Evolutionary conservation across 2,329 filamentous ascomycete species (phyloP).

Genomic region (Colletotrichum sublineola): DNA sequence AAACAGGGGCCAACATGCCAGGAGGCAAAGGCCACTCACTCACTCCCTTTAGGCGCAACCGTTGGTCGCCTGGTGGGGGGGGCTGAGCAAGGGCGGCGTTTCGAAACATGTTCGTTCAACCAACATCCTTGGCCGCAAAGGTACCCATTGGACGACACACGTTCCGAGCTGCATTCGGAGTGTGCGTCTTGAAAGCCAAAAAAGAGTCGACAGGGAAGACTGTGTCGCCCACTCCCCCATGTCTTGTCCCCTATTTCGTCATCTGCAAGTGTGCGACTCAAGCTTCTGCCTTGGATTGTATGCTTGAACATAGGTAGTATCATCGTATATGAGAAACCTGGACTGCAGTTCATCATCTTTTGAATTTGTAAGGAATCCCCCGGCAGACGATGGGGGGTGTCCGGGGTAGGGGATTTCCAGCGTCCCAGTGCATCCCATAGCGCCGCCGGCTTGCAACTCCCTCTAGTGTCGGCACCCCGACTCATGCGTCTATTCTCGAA

Average conservation of each 20-base stretch:
- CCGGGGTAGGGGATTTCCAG: neutral
- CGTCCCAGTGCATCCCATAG: neutral
- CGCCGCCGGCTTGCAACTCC: neutral
- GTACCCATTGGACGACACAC: constrained; percentile 33
- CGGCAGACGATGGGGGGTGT: neutral
- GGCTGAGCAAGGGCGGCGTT: constrained; percentile 35
- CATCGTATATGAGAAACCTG: neutral
- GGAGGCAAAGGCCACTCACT: neutral
- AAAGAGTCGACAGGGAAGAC: neutral
- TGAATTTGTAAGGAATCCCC: neutral
- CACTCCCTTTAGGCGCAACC: constrained; percentile 17
- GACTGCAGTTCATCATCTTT: neutral
- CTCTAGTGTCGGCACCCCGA: neutral
- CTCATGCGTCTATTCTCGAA: constrained; percentile 30
- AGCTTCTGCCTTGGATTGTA: neutral
- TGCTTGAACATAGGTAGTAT: neutral
- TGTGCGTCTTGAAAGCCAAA: neutral
- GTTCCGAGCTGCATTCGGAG: constrained; percentile 5
- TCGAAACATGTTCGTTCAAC: constrained; percentile 38
- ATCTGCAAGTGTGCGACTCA: too few relatives aligned
- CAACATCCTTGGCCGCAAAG: constrained; percentile 21
- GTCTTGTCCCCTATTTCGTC: neutral
- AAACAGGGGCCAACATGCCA: constrained; percentile 36
- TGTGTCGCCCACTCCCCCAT: neutral
- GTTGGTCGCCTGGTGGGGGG: constrained; percentile 28